Base-by-base conservation (phyloP, 495 filamentous ascomycete species). In the Schizothecium vesticola region DNA sequence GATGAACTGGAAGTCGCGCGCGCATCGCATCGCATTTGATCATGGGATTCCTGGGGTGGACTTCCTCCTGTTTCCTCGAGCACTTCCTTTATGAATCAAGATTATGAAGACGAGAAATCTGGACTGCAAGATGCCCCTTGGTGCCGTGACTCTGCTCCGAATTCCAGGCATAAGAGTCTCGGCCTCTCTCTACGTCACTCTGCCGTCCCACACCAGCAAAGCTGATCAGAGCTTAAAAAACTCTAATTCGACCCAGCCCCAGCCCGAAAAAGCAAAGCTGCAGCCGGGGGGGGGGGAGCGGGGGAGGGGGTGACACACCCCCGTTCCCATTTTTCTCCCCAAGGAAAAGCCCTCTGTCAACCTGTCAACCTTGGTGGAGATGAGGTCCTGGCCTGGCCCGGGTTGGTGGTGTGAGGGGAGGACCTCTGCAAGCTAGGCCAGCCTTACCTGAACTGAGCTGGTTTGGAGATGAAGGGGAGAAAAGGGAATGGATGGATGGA, bases 181-280 rank as follows among this genome's bases (percentile, higher is more conserved):
- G 57, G 9, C 29, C 23, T 51, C 25, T 6, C 66, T 19, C 29
- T 68, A 68, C 66, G 66, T 68, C 66, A 68, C 66, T 19, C 31
- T 68, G 66, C 66, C 57, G 60, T 68, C 33, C 11, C 55, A 24
- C 36, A 28, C 24, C 33, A 33, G 57, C 43, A 64, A 29, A 19
- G 43, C 63, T 61, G 66, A 68, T 64, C 66, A 68, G 61, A 51
- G 61, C 61, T 64, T 64, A 36, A 64, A 64, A 29, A 64, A 64
- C 61, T 56, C 61, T 64, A 64, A 26, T 64, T 33, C 43, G 43
- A 51, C 43, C 31, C 43, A 51, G 19, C 43, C 43, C 43, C 43
- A 10, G 43, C 19, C 28, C 3, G 31, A 10, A 33, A 33, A 33
- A 33, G 31, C 10, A 28, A 33, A 33, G 31, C 31, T 33, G 11